Evolutionary conservation across 805 yeast species (phyloP).

Genomic region (Myxozyma nipponensis): DNA sequence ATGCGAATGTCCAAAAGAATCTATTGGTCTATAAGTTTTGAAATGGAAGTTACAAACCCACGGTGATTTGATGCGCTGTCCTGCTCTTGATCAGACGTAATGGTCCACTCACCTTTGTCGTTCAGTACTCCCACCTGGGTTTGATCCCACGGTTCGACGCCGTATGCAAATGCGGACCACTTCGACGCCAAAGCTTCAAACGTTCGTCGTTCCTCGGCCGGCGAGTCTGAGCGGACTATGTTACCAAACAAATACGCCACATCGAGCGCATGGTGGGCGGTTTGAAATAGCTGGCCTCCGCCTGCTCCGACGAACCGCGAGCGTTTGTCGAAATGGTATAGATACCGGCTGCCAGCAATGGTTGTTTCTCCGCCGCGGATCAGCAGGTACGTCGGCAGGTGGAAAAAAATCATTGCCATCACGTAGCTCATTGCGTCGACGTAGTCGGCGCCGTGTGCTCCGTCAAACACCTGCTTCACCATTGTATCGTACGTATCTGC

Average conservation of each 20-base stretch:
- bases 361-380: too few relatives aligned
- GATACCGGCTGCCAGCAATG: conserved; percentile 4
- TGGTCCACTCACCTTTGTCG: conserved; percentile 10
- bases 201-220: conserved; percentile 2
- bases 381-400: too few relatives aligned
- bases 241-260: conserved; percentile 10
- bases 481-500: neutral
- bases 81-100: conserved; percentile 12
- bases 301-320: conserved; percentile 7
- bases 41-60: too few relatives aligned
- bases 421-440: conserved; percentile 13
- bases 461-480: neutral
- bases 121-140: conserved; percentile 12
- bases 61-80: too few relatives aligned
- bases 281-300: neutral
- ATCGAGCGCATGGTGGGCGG: conserved; percentile 17
- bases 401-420: conserved; percentile 8
- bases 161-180: conserved; percentile 16
- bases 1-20: too few relatives aligned
- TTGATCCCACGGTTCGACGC: conserved; percentile 9
- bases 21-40: too few relatives aligned
- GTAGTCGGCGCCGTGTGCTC: neutral
- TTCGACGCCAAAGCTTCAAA: conserved; percentile 7
- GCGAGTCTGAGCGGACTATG: neutral
- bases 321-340: conserved; percentile 18